Evolutionary conservation across 139 green algal genomes (phyloP).

Genomic region (Eudorina sp.): DNA sequence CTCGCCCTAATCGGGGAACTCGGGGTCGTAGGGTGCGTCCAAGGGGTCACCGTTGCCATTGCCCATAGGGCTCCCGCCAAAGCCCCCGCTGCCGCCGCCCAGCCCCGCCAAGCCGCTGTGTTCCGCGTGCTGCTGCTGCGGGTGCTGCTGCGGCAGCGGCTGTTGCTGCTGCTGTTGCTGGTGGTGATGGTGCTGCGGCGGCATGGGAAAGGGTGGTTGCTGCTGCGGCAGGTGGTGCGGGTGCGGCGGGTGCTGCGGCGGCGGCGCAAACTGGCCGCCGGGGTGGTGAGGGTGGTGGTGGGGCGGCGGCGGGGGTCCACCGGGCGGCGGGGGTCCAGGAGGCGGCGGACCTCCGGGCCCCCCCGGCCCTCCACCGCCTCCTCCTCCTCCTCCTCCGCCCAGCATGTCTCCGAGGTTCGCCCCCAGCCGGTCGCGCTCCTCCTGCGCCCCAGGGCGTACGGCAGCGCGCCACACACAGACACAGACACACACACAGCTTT

Average conservation of each 20-base stretch:
- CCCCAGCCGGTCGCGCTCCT: slow-evolving; percentile 42
- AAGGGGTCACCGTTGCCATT: slow-evolving; percentile 9
- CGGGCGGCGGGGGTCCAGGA: not conserved
- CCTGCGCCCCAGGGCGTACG: slow-evolving; percentile 7
- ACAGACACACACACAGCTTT: too few species aligned
- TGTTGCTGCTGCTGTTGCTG: not conserved
- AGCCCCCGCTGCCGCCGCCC: too few species aligned
- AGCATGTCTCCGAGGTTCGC: slow-evolving; percentile 29
- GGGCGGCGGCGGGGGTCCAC: not conserved
- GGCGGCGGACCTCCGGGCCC: too few species aligned
- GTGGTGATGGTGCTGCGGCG: not conserved
- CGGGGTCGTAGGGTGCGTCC: slow-evolving; percentile 41
- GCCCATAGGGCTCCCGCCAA: slow-evolving; percentile 9
- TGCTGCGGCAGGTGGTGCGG: not conserved
- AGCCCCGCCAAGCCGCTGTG: not conserved
- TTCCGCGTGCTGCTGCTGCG: not conserved
- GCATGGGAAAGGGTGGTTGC: too few species aligned
- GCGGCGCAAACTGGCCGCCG: too few species aligned
- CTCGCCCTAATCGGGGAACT: slow-evolving; percentile 41
- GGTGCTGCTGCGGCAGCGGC: not conserved
- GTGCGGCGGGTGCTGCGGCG: not conserved
- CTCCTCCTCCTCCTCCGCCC: not conserved
- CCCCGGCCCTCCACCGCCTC: not conserved
- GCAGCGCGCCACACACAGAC: too few species aligned
- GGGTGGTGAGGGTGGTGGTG: not conserved